These are phyloP conservation scores for Fusarium pseudoanthophilum DNA, from an alignment of 2,329 filamentous ascomycete genomes.

Conservation along the genomic window DNA sequence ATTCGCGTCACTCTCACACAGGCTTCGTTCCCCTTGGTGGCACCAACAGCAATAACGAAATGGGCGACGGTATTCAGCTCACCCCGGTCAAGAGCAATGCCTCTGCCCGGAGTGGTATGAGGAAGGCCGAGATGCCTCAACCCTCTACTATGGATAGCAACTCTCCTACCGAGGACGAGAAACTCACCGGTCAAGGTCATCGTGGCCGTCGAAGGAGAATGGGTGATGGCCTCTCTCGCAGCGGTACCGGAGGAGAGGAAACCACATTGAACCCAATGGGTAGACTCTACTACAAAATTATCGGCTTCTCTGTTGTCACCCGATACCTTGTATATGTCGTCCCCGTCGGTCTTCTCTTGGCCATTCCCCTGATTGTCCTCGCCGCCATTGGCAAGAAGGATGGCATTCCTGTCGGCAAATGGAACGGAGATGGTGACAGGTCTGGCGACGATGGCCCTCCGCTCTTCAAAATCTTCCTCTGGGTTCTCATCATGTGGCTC, in stretches of 20 bases:
- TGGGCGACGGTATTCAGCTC: slow-evolving; percentile 64
- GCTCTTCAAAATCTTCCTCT: slow-evolving; percentile 72
- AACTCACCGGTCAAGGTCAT: slow-evolving; percentile 51
- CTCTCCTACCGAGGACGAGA: slow-evolving; percentile 55
- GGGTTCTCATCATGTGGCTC: slow-evolving; percentile 76
- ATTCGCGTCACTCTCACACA: slow-evolving; percentile 50
- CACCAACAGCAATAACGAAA: slow-evolving; percentile 46
- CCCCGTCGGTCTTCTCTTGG: slow-evolving; percentile 70
- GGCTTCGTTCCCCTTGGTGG: slow-evolving; percentile 59
- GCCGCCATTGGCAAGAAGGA: slow-evolving; percentile 52
- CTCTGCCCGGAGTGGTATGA: slow-evolving; percentile 58
- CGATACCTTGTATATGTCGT: slow-evolving; percentile 76
- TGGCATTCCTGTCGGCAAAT: slow-evolving; percentile 27
- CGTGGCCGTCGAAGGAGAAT: slow-evolving; percentile 63
- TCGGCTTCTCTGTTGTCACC: slow-evolving; percentile 71
- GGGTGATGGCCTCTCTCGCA: slow-evolving; percentile 54
- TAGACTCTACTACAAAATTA: slow-evolving; percentile 71
- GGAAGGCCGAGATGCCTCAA: slow-evolving; percentile 55
- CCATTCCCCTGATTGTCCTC: slow-evolving; percentile 69
- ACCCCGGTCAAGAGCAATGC: slow-evolving; percentile 65
- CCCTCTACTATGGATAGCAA: slow-evolving; percentile 48
- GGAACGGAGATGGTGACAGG: slow-evolving; percentile 1
- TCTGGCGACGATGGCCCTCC: slow-evolving; percentile 53
- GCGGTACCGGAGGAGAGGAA: slow-evolving; percentile 66
- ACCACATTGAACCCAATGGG: slow-evolving; percentile 73